Conservation (phyloP, 352 stramenopile species). For the Peronospora tabacina region DNA sequence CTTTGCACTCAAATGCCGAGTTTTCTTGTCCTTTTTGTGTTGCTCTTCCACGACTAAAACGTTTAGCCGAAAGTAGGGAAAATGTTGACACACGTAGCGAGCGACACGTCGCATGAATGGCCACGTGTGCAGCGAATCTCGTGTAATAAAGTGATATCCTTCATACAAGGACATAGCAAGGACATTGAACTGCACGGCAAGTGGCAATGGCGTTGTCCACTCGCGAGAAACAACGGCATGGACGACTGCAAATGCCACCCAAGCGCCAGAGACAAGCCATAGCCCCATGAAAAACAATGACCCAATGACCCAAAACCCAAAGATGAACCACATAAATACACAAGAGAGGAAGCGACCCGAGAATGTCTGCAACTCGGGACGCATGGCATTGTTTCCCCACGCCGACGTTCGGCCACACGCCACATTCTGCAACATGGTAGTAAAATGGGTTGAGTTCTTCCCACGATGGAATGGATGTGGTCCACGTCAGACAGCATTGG, state of each 20-base stretch:
- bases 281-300: slow-evolving; percentile 15
- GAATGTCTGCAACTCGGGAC: slow-evolving; percentile 20
- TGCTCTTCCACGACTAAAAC: slow-evolving; percentile 39
- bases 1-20: slow-evolving; percentile 4
- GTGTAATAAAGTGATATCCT: slow-evolving; percentile 32
- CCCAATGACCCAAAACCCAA: slow-evolving; percentile 27
- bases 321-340: slow-evolving; percentile 23
- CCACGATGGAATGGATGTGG: too few species aligned
- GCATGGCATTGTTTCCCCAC: slow-evolving; percentile 22
- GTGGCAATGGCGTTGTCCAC: slow-evolving; percentile 15
- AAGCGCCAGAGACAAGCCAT: slow-evolving; percentile 12
- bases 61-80: slow-evolving; percentile 46
- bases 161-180: slow-evolving; percentile 35
- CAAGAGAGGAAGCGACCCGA: slow-evolving; percentile 7
- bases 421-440: neutral
- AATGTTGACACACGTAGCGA: slow-evolving; percentile 43
- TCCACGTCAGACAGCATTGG: too few species aligned
- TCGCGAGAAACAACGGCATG: slow-evolving; percentile 1
- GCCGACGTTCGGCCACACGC: slow-evolving; percentile 1
- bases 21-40: neutral
- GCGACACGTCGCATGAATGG: slow-evolving; percentile 21
- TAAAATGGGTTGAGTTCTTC: neutral
- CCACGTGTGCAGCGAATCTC: slow-evolving; percentile 30
- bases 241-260: neutral
- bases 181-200: slow-evolving; percentile 26